phyloP scores from a whole-genome alignment of 495 filamentous ascomycete genomes.

The Penicillium waksmanii region DNA sequence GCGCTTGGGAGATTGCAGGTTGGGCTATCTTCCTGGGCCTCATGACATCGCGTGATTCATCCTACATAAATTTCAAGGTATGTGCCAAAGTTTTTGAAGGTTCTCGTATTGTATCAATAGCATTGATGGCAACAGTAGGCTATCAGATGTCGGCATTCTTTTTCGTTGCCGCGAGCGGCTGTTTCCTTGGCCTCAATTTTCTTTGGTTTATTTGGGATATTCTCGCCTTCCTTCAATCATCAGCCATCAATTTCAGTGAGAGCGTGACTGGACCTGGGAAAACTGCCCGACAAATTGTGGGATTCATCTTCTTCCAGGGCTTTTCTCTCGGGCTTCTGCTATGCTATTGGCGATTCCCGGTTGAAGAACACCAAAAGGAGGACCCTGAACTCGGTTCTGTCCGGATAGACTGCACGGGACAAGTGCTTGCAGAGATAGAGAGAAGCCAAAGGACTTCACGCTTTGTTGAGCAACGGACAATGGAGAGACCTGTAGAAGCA shows the following conservation, averaged over 20 bases:
- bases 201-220: not conserved
- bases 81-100: too few relatives aligned
- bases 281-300: not conserved
- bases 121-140: too few relatives aligned
- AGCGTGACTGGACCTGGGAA: not conserved
- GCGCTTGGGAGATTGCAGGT: not conserved
- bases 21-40: not conserved
- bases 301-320: not conserved
- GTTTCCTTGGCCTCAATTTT: not conserved
- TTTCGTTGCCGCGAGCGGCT: not conserved
- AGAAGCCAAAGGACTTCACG: not conserved
- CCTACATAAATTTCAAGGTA: not conserved
- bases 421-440: not conserved
- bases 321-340: not conserved
- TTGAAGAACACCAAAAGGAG: not conserved
- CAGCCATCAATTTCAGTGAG: not conserved
- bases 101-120: too few relatives aligned
- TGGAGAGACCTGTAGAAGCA: not conserved
- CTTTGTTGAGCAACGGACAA: not conserved
- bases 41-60: not conserved
- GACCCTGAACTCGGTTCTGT: not conserved
- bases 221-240: not conserved
- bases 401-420: not conserved
- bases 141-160: not conserved
- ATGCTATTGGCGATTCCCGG: not conserved